Evolutionary conservation across 768 basidiomycete genomes (phyloP), one percentile per base, ranked within the genome.

Genomic region (Inosperma sp.): DNA sequence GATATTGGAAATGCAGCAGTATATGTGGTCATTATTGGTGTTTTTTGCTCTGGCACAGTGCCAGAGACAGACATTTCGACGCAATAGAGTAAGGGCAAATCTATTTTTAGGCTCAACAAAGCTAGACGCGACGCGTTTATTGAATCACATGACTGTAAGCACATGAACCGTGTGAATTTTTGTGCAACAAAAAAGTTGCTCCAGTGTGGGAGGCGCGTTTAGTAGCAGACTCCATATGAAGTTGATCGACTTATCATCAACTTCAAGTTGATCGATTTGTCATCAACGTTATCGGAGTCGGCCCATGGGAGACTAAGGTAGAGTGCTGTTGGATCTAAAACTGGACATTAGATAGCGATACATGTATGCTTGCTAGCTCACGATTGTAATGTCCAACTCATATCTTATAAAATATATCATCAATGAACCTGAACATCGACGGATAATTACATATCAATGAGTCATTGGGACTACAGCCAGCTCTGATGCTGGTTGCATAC

Each of bases 171-270:
- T 45, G 43, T 4, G 43, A 45, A 45, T 45, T 30, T 30, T 45
- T 10, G n/a, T 45, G 29, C 43, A 45, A n/a, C 29, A 31, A 13
- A 13, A 13, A 21, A 13, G 29, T 45, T 45, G 10, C 43, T 21
- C 29, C 43, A 45, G 43, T 31, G 12, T 39, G 9, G 29, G 43
- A 9, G 43, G 43, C 43, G 43, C 43, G 43, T 31, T 45, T 39
- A 22, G 10, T 39, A 39, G 37, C 37, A 39, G 37, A 39, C 37
- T 39, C 37, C 8, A 29, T 27, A 43, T 26, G 21, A 23, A 39
- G 19, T 39, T 39, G 37, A 31, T 31, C 30, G 30, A 31, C 30
- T 31, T n/a, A 31, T 31, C 30, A 31, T 31, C 30, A 31, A 31
- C n/a, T n/a, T n/a, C n/a, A n/a, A n/a, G n/a, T n/a, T n/a, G n/a